Evolutionary conservation across 768 basidiomycete genomes (phyloP).

Genomic region (Serpula lacrymans): DNA sequence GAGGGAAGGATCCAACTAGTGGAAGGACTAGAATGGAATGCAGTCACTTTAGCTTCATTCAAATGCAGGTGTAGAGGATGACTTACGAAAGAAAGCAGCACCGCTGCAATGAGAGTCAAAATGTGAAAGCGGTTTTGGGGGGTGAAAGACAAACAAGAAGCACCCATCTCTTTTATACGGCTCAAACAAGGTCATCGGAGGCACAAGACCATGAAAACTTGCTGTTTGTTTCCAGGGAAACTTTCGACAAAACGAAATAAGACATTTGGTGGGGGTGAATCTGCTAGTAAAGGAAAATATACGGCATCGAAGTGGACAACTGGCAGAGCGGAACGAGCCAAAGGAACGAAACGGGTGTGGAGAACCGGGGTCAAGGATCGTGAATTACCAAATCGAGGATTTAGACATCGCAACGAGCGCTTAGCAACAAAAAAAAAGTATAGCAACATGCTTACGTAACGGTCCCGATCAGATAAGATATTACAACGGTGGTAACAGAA

Average conservation of each 20-base stretch:
- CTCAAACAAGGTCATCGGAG: no score
- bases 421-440: background rate
- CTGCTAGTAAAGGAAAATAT: no score
- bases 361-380: no score
- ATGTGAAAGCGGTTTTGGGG: constrained; percentile 18
- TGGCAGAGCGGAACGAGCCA: no score
- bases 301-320: no score
- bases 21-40: constrained; percentile 27
- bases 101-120: constrained; percentile 45
- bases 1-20: constrained; percentile 21
- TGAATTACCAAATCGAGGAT: constrained; percentile 11
- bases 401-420: constrained; percentile 3
- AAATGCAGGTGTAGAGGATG: background rate
- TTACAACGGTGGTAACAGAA: no score
- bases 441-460: constrained; percentile 20
- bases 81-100: constrained; percentile 36
- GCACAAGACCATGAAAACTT: no score
- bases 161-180: no score
- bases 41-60: constrained; percentile 6
- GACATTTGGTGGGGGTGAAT: no score
- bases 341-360: no score
- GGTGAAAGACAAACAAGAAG: constrained; percentile 18
- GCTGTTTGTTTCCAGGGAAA: no score
- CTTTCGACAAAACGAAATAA: no score
- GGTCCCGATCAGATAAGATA: constrained; percentile 24